Evolutionary conservation across 306 rosid species (phyloP).

Genomic region (Purshia tridentata): DNA sequence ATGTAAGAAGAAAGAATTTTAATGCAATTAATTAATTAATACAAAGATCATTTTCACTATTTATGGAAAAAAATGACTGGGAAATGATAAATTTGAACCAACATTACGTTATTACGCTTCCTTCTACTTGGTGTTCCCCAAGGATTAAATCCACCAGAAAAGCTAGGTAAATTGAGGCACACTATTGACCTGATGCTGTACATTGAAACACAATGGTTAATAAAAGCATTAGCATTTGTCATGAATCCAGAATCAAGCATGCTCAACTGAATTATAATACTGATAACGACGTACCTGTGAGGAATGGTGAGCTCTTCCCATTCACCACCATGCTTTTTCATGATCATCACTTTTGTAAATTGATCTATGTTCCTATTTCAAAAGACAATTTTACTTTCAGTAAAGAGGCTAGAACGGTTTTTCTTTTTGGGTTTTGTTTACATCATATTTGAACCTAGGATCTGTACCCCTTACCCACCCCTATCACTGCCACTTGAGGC

Average conservation of each 20-base stretch:
- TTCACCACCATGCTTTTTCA: constrained; percentile 42
- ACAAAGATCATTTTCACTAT: not conserved
- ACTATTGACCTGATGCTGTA: constrained; percentile 86
- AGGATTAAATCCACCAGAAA: constrained; percentile 94
- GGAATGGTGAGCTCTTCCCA: constrained; percentile 81
- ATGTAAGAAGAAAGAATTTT: not conserved
- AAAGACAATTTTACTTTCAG: not conserved
- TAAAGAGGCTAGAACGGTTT: constrained; percentile 3
- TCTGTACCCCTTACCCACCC: too few relatives aligned
- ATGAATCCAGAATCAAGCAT: constrained; percentile 1
- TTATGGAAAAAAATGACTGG: not conserved
- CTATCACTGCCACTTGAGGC: too few relatives aligned
- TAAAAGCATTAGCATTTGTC: constrained; percentile 7
- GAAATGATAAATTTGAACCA: constrained; percentile 21
- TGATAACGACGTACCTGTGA: constrained; percentile 48
- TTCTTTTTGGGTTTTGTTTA: too few relatives aligned
- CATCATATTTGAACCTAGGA: too few relatives aligned
- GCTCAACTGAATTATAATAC: constrained; percentile 3
- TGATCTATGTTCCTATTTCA: constrained; percentile 71
- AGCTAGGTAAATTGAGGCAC: constrained; percentile 96
- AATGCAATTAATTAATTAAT: not conserved
- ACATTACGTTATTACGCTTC: constrained; percentile 54
- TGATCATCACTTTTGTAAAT: constrained; percentile 67
- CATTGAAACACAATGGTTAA: constrained; percentile 20
- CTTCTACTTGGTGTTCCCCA: constrained; percentile 79